These are phyloP conservation scores for Aspergillus hortae DNA, from an alignment of 2,329 filamentous ascomycete species.

Conservation along the genomic window DNA sequence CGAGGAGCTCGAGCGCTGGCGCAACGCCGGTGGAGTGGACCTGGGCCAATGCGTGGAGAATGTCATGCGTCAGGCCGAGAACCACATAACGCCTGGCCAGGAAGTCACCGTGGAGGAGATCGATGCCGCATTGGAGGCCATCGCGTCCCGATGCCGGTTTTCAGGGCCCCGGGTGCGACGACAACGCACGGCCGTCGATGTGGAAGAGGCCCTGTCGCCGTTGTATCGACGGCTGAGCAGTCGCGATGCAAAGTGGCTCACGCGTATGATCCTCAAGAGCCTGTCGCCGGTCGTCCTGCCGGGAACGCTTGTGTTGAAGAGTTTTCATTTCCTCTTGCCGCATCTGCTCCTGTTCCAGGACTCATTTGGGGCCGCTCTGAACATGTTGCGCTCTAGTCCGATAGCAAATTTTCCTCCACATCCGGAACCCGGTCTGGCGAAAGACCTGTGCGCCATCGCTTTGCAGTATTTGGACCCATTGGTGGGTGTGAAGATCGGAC, in stretches of 20 bases:
- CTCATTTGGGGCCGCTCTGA: conserved; percentile 60
- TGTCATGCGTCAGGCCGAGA: conserved; percentile 59
- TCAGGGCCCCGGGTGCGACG: conserved; percentile 62
- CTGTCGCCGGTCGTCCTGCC: conserved; percentile 67
- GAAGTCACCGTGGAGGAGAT: conserved; percentile 69
- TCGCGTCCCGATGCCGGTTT: conserved; percentile 67
- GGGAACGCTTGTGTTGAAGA: conserved; percentile 50
- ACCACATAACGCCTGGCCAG: conserved; percentile 31
- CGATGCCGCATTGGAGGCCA: conserved; percentile 59
- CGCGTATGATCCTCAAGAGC: conserved; percentile 73
- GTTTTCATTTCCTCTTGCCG: conserved; percentile 68
- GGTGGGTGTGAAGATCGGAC: conserved; percentile 61
- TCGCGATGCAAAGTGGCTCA: conserved; percentile 81
- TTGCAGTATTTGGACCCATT: conserved; percentile 49
- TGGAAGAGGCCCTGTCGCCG: conserved; percentile 49
- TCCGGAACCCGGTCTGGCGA: conserved; percentile 30
- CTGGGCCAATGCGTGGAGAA: conserved; percentile 68
- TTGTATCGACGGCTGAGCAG: conserved; percentile 62
- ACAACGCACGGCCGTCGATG: conserved; percentile 33
- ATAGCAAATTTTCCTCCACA: conserved; percentile 35
- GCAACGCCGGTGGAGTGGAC: conserved; percentile 58
- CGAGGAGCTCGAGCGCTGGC: conserved; percentile 62
- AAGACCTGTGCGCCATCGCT: conserved; percentile 30
- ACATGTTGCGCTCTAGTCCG: conserved; percentile 45
- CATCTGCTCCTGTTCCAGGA: conserved; percentile 67